Conservation (phyloP, 495 filamentous ascomycete species). For the Trichoderma erinaceum region DNA sequence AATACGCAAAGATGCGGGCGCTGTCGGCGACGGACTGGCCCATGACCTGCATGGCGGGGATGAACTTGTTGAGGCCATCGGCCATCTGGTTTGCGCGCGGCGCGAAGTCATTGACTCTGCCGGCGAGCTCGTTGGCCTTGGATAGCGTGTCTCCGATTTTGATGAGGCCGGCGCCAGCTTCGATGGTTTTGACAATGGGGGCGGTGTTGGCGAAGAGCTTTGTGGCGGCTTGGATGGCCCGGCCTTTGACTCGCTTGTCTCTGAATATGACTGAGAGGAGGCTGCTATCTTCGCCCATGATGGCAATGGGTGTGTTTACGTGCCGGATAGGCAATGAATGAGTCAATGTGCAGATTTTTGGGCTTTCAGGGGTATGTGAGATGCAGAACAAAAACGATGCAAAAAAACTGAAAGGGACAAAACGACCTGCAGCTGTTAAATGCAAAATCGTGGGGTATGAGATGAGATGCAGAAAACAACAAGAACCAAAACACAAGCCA, state of each 20-base stretch:
- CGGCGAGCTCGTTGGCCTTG: conserved; percentile 4
- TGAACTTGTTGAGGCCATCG: conserved; percentile 17
- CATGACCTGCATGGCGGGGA: conserved; percentile 24
- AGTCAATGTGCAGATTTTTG: not conserved
- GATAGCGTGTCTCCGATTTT: conserved; percentile 5
- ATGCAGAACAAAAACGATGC: not conserved
- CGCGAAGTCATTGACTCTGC: conserved; percentile 9
- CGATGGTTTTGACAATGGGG: conserved; percentile 19
- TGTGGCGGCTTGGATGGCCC: not conserved
- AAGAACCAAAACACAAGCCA: not conserved
- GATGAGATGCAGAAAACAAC: not conserved
- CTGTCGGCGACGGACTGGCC: conserved; percentile 21
- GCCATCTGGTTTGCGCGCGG: conserved; percentile 12
- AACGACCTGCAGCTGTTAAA: not conserved
- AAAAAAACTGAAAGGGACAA: not conserved
- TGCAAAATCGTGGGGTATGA: not conserved
- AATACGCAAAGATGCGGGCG: conserved; percentile 19
- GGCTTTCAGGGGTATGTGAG: not conserved
- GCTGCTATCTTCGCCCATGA: not conserved
- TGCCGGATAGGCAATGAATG: not conserved
- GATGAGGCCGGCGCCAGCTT: conserved; percentile 10
- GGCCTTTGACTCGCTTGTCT: not conserved
- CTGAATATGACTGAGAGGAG: conserved; percentile 1
- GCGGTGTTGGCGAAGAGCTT: conserved; percentile 13
- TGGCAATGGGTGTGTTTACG: not conserved